Evolutionary conservation across 2,329 filamentous ascomycete genomes (phyloP), one percentile per base, ranked within the genome.

Genomic region (Tolypocladium nubicola): DNA sequence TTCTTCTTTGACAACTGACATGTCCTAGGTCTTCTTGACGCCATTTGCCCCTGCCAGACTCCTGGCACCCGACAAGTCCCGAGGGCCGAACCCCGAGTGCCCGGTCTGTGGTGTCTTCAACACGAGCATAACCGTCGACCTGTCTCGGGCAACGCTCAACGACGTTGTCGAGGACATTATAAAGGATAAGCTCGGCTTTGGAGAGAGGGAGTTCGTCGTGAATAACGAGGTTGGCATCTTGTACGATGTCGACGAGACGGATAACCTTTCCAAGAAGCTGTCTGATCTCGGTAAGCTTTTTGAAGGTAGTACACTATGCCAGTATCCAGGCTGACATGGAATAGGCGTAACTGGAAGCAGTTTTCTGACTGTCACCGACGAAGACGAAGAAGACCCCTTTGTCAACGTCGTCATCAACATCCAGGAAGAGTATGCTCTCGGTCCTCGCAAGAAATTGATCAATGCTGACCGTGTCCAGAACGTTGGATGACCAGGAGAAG

Each of bases 211-310:
- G 55, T 83, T 97, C 61, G 87, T 86, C 4, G 76, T 97, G 58
- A 88, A 82, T 66, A 90, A 83, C 58, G 86, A 90, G 8, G 77
- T 81, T 11, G 87, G 87, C 54, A 78, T 92, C n/a, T 79, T 97
- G 47, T 97, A 96, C 65, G 94, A 97, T 65, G 83, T 86, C 0
- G 94, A 97, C 57, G 84, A 96, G 66, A 90, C 90, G 5, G 89
- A 95, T 58, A 95, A 97, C 65, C 75, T 97, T 1, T 71, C 78
- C 1, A 95, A 90, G 75, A 91, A 88, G 60, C 79, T 99, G 54
- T 78, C 73, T 33, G 89, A 96, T 23, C 79, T 97, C 10, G 89
- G 84, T 83, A 76, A 64, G 75, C 43, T 21, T 39, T 37, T 16
- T 37, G 53, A 55, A 37, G 54, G 23, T 23, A 23, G 19, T n/a